Evolutionary conservation across 768 basidiomycete genomes (phyloP).

Genomic region (Lactifluus rugatus): DNA sequence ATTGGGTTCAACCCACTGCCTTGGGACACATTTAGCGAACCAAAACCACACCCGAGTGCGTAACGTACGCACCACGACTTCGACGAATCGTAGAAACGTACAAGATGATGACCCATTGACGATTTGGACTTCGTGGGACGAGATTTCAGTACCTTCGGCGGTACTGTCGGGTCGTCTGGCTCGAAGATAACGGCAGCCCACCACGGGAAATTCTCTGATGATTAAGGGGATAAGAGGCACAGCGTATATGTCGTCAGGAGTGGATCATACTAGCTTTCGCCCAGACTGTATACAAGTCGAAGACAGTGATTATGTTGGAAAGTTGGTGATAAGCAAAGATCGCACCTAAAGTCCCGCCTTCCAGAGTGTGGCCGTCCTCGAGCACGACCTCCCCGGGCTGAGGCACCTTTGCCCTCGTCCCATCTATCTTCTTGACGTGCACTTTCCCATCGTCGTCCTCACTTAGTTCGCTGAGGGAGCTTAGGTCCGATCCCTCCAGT

Average conservation of each 20-base stretch:
- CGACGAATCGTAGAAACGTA: constrained; percentile 71
- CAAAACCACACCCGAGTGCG: neutral
- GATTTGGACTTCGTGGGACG: constrained; percentile 28
- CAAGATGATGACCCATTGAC: constrained; percentile 44
- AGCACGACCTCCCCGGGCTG: constrained; percentile 30
- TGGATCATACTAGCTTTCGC: constrained; percentile 56
- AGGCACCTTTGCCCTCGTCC: neutral
- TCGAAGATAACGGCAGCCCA: constrained; percentile 79
- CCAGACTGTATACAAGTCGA: constrained; percentile 58
- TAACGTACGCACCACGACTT: constrained; percentile 45
- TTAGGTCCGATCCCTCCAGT: constrained; percentile 13
- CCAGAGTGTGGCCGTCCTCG: constrained; percentile 30
- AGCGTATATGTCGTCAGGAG: neutral
- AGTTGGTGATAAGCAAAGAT: neutral
- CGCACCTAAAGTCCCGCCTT: constrained; percentile 60
- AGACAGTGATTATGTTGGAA: neutral
- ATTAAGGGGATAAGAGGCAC: neutral
- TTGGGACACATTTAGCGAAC: constrained; percentile 23
- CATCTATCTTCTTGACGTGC: neutral
- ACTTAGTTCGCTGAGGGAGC: constrained; percentile 16
- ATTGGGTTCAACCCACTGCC: constrained; percentile 52
- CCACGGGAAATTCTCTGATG: constrained; percentile 66
- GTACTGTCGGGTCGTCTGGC: constrained; percentile 45
- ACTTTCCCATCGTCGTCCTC: constrained; percentile 13
- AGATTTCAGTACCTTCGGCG: constrained; percentile 23